Evolutionary conservation across 2,329 filamentous ascomycete species (phyloP).

Genomic region (Penicillium sp.): DNA sequence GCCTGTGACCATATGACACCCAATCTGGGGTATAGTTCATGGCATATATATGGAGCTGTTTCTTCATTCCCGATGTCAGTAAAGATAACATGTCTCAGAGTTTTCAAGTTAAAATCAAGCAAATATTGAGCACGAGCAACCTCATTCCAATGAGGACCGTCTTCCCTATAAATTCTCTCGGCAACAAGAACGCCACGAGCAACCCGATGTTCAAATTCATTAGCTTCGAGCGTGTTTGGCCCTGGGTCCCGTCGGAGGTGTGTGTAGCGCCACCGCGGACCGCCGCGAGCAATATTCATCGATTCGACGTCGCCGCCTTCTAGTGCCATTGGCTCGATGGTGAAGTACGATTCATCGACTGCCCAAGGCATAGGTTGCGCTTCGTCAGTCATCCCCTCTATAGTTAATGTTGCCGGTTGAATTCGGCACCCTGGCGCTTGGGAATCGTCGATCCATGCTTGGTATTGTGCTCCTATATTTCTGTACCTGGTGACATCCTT

Average conservation of each 20-base stretch:
- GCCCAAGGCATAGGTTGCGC: background rate
- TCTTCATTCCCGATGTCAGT: background rate
- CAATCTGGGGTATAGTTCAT: background rate
- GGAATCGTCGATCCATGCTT: constrained; percentile 2
- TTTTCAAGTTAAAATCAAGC: background rate
- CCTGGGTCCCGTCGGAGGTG: background rate
- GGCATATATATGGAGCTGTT: background rate
- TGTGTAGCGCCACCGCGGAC: background rate
- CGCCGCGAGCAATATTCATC: background rate
- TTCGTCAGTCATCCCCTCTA: background rate
- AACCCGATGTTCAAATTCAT: background rate
- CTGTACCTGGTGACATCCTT: background rate
- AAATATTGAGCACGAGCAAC: background rate
- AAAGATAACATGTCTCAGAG: background rate
- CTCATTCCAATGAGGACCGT: constrained; percentile 3
- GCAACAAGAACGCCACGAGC: background rate
- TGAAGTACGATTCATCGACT: background rate
- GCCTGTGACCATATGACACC: background rate
- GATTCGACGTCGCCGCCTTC: background rate
- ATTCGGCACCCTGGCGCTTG: background rate
- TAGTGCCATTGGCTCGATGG: background rate
- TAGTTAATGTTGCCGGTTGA: background rate
- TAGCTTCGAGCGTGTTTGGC: background rate
- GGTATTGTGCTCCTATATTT: background rate
- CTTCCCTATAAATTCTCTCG: background rate